Conservation (phyloP, 352 stramenopile species). For the Pythium periplocum region DNA sequence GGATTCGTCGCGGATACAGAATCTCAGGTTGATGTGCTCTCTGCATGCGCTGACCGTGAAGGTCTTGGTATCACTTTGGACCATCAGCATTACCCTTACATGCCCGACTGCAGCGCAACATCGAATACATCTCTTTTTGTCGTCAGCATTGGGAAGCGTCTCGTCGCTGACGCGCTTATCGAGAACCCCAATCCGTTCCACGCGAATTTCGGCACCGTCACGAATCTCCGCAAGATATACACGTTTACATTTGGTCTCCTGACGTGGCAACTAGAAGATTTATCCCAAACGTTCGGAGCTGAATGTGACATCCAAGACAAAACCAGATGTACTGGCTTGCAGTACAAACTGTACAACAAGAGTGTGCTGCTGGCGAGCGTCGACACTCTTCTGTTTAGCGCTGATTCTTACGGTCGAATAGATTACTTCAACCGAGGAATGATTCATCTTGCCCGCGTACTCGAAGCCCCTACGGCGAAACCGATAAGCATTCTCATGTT, state of each 20-base stretch:
- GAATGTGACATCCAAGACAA: not conserved
- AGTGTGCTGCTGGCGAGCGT: not conserved
- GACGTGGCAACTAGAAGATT: not conserved
- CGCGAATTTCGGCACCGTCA: not conserved
- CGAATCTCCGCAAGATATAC: constrained; percentile 8
- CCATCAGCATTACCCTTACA: not conserved
- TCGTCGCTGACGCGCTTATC: constrained; percentile 5
- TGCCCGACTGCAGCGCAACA: not conserved
- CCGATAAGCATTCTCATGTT: constrained; percentile 4
- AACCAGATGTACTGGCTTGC: not conserved
- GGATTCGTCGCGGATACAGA: no score
- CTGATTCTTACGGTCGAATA: not conserved
- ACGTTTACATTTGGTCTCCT: constrained; percentile 6
- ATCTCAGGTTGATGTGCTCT: no score
- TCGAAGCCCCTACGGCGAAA: not conserved
- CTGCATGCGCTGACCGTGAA: not conserved
- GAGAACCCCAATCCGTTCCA: not conserved
- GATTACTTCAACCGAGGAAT: not conserved
- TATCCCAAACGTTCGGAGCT: not conserved
- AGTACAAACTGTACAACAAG: not conserved
- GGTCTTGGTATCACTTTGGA: not conserved
- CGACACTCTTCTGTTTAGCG: not conserved
- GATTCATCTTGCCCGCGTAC: not conserved
- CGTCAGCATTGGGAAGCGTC: not conserved
- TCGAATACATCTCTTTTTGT: constrained; percentile 4